These are phyloP conservation scores for Pseudogymnoascus sp. DNA, from an alignment of 2,329 filamentous ascomycete species.

Conservation along the genomic window DNA sequence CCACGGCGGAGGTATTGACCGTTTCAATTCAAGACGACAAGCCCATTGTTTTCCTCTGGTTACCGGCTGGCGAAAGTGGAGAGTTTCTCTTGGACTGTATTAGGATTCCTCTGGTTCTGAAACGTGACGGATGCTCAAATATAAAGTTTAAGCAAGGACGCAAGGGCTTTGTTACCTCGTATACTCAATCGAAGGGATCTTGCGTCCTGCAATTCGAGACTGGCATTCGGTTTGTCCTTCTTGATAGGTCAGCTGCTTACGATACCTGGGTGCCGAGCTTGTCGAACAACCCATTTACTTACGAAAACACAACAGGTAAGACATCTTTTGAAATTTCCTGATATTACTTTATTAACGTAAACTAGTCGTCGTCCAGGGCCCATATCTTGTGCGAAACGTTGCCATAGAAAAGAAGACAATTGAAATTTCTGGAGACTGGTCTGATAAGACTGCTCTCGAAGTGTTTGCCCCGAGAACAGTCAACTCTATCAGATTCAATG, in stretches of 20 bases:
- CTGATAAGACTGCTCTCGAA: conserved; percentile 34
- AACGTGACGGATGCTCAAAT: conserved; percentile 34
- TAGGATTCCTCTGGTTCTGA: conserved; percentile 41
- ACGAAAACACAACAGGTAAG: neutral
- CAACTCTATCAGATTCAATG: conserved; percentile 44
- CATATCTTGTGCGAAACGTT: conserved; percentile 43
- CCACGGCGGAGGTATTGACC: conserved; percentile 46
- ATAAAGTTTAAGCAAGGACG: conserved; percentile 36
- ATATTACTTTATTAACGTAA: neutral
- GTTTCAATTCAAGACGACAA: conserved; percentile 40
- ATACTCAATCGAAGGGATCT: conserved; percentile 41
- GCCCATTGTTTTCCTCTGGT: conserved; percentile 43
- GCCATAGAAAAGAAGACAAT: conserved; percentile 31
- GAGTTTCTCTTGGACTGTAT: conserved; percentile 47
- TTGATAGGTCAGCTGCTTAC: conserved; percentile 47
- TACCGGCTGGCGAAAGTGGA: conserved; percentile 44
- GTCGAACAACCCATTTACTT: conserved; percentile 24
- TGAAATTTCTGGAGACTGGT: conserved; percentile 38
- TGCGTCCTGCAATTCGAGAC: conserved; percentile 40
- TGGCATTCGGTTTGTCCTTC: conserved; percentile 40
- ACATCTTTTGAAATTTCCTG: neutral
- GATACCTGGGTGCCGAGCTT: conserved; percentile 47
- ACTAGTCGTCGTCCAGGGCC: conserved; percentile 42
- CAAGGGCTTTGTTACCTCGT: conserved; percentile 36
- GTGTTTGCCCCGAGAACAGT: conserved; percentile 40